Evolutionary conservation across 441 rosid species (phyloP).

Genomic region (Jatropha podagrica): DNA sequence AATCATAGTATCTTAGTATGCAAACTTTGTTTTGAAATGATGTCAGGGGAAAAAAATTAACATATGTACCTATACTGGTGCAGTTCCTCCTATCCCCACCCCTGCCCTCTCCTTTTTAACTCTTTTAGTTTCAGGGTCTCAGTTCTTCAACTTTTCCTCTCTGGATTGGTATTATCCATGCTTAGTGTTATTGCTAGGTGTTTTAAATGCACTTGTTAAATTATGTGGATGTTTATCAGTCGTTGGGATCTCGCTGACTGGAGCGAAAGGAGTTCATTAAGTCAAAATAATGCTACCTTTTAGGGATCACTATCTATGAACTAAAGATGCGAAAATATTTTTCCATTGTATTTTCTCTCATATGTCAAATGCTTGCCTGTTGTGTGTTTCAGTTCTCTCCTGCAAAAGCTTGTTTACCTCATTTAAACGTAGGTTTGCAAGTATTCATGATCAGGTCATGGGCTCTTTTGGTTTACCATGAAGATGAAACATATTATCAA

Average conservation of each 20-base stretch:
- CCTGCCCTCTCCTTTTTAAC: background rate
- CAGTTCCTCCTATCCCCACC: background rate
- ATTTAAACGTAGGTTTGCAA: background rate
- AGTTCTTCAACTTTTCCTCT: too few relatives aligned
- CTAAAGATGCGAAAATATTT: background rate
- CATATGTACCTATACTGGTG: background rate
- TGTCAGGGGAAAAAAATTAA: background rate
- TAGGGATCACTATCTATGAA: background rate
- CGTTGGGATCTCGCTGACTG: background rate
- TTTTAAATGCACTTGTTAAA: background rate
- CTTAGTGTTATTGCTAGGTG: background rate
- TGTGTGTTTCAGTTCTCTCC: background rate
- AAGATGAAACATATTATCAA: conserved; percentile 4
- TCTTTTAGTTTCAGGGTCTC: background rate
- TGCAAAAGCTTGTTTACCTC: background rate
- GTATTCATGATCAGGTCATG: conserved; percentile 14
- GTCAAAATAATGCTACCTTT: background rate
- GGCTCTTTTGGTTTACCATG: conserved; percentile 13
- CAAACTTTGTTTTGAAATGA: background rate
- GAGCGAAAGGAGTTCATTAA: background rate
- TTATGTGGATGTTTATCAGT: background rate
- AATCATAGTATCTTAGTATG: background rate
- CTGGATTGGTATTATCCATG: too few relatives aligned
- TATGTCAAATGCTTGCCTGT: background rate
- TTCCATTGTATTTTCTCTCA: background rate